Percentiles rank a stretch among this genome's conserved stretches.
These are phyloP conservation scores for Antarctomyces pellizariae DNA, from an alignment of 495 filamentous ascomycete genomes.

Conservation along the genomic window DNA sequence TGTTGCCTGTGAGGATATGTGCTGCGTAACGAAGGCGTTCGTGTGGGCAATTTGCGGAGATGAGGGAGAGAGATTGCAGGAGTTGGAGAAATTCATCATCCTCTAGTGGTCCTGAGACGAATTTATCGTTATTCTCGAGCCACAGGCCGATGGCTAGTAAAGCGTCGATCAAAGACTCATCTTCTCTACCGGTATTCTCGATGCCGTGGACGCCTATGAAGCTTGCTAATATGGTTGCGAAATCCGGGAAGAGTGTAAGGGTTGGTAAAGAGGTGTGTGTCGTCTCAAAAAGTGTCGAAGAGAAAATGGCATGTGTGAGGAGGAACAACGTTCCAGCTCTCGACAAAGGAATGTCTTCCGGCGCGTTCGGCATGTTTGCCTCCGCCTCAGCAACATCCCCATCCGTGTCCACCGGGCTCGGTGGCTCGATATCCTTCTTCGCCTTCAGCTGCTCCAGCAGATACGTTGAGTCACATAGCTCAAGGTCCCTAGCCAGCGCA, in stretches of 20 bases:
- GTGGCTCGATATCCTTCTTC: conserved; percentile 17
- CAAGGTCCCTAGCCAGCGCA: conserved; percentile 48
- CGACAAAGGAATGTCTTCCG: conserved; percentile 49
- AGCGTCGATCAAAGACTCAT: conserved; percentile 16
- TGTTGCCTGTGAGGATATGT: conserved; percentile 42
- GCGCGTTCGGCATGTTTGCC: conserved; percentile 19
- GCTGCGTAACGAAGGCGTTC: conserved; percentile 47
- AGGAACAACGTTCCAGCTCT: conserved; percentile 43
- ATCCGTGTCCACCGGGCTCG: conserved; percentile 11
- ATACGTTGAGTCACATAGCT: too few species aligned
- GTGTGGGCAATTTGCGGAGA: conserved; percentile 43
- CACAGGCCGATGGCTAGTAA: conserved; percentile 26
- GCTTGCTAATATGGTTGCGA: conserved; percentile 30
- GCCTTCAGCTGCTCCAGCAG: conserved; percentile 17
- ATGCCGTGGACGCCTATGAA: conserved; percentile 30
- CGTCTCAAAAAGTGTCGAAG: conserved; percentile 26
- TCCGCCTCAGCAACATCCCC: conserved; percentile 12
- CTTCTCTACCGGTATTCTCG: conserved; percentile 14
- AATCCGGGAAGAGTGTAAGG: conserved; percentile 39
- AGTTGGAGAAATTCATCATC: conserved; percentile 26
- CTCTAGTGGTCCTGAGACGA: conserved; percentile 11
- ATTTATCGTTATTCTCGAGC: conserved; percentile 19
- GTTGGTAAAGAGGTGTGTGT: conserved; percentile 17
- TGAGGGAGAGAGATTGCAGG: conserved; percentile 35
- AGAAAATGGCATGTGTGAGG: conserved; percentile 30